Percentiles rank a stretch among this genome's conserved stretches.
phyloP scores from a whole-genome alignment of 306 rosid species.

The Dryas alaskensis region DNA sequence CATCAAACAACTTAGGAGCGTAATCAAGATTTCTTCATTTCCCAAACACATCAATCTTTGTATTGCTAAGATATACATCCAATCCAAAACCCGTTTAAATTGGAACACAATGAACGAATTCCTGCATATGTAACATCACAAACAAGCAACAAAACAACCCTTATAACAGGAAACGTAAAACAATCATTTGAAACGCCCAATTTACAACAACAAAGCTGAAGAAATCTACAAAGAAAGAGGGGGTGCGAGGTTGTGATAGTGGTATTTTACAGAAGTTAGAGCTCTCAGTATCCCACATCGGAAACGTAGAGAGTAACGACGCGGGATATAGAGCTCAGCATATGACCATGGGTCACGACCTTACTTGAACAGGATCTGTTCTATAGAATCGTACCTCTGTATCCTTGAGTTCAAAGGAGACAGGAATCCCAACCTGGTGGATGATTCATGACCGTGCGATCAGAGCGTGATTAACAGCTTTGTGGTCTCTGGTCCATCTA shows the following conservation, averaged over 20 bases:
- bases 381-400: slow-evolving; percentile 26
- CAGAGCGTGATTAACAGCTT: slow-evolving; percentile 22
- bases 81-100: slow-evolving; percentile 41
- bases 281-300: neutral
- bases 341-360: neutral
- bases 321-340: too few species aligned
- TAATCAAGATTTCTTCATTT: slow-evolving; percentile 26
- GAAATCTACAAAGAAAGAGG: slow-evolving; percentile 3
- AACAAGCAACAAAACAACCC: slow-evolving; percentile 24
- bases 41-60: slow-evolving; percentile 45
- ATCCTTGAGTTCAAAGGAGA: slow-evolving; percentile 24
- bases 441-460: slow-evolving; percentile 14
- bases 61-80: slow-evolving; percentile 49
- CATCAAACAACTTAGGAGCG: slow-evolving; percentile 43
- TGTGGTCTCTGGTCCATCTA: neutral
- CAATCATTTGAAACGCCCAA: slow-evolving; percentile 40
- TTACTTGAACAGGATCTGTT: slow-evolving; percentile 31
- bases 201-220: slow-evolving; percentile 28
- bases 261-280: neutral
- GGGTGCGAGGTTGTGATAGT: slow-evolving; percentile 7
- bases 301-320: neutral
- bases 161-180: slow-evolving; percentile 44
- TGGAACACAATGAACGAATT: slow-evolving; percentile 47
- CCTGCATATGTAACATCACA: slow-evolving; percentile 32
- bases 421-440: slow-evolving; percentile 24